These are phyloP conservation scores for Kwoniella newhampshirensis DNA, from an alignment of 768 basidiomycete species.

Conservation along the genomic window DNA sequence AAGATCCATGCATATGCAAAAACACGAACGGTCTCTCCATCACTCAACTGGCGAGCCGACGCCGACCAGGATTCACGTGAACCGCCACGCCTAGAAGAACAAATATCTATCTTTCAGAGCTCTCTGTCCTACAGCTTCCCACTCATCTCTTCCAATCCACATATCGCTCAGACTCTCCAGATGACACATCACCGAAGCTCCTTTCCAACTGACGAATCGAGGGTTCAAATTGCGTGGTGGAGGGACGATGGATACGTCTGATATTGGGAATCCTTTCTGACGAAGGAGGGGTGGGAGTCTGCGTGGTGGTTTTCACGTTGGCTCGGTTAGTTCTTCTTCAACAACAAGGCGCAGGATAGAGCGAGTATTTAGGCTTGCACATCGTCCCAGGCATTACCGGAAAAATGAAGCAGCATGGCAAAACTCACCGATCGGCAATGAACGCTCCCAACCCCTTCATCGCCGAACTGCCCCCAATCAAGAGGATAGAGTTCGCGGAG, in stretches of 20 bases:
- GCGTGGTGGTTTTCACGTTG: neutral
- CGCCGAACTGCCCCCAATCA: constrained; percentile 41
- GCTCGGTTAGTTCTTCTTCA: neutral
- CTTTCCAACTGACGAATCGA: constrained; percentile 88
- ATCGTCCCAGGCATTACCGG: neutral
- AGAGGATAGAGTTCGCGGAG: constrained; percentile 33
- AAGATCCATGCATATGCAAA: too few relatives aligned
- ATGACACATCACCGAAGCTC: constrained; percentile 82
- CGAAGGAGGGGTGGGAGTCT: constrained; percentile 42
- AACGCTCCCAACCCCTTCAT: constrained; percentile 41
- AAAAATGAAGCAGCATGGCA: neutral
- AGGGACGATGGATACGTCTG: constrained; percentile 76
- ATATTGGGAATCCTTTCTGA: constrained; percentile 33
- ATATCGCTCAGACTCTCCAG: constrained; percentile 87
- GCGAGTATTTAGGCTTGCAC: neutral
- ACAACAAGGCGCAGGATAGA: neutral
- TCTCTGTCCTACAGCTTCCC: constrained; percentile 57
- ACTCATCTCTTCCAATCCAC: constrained; percentile 84
- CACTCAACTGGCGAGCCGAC: too few relatives aligned
- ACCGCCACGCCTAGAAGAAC: constrained; percentile 33
- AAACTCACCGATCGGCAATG: constrained; percentile 42
- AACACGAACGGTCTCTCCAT: too few relatives aligned
- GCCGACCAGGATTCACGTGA: too few relatives aligned
- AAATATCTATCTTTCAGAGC: constrained; percentile 53
- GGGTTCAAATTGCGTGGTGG: constrained; percentile 92